A percentile compares a stretch with the other conserved stretches of the same genome.
These are phyloP conservation scores for Patellaria atrata DNA, from an alignment of 495 filamentous ascomycete genomes.

Conservation along the genomic window DNA sequence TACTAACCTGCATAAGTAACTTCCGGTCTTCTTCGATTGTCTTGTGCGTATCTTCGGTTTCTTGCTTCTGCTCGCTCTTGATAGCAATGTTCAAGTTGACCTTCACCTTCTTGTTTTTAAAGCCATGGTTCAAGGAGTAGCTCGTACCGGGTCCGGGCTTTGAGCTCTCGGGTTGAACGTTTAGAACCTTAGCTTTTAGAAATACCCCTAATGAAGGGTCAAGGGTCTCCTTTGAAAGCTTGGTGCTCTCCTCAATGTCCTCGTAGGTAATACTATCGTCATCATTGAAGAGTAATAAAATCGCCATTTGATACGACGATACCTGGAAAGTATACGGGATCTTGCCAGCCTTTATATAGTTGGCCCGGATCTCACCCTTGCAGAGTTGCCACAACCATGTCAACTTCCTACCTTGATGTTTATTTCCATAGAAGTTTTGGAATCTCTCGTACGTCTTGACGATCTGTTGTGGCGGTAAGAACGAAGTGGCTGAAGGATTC, in stretches of 20 bases:
- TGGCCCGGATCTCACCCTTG: slow-evolving; percentile 91
- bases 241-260: slow-evolving; percentile 69
- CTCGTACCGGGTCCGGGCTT: slow-evolving; percentile 63
- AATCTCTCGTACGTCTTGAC: slow-evolving; percentile 79
- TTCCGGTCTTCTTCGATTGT: slow-evolving; percentile 98
- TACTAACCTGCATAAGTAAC: slow-evolving; percentile 83
- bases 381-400: slow-evolving; percentile 97
- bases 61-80: slow-evolving; percentile 87
- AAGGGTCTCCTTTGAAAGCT: slow-evolving; percentile 61
- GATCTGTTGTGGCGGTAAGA: slow-evolving; percentile 74
- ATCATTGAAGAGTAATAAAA: slow-evolving; percentile 93
- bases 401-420: slow-evolving; percentile 90
- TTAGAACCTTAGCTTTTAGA: slow-evolving; percentile 79
- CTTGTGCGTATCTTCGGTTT: slow-evolving; percentile 95
- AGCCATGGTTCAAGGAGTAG: slow-evolving; percentile 77
- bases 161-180: slow-evolving; percentile 48
- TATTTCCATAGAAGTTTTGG: slow-evolving; percentile 80
- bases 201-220: slow-evolving; percentile 75
- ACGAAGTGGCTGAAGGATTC: slow-evolving; percentile 65
- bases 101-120: slow-evolving; percentile 95
- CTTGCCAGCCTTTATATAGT: slow-evolving; percentile 71
- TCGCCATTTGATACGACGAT: slow-evolving; percentile 93
- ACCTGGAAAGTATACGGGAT: slow-evolving; percentile 95
- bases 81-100: slow-evolving; percentile 91
- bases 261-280: slow-evolving; percentile 71